Conservation (phyloP, 2,329 filamentous ascomycete genomes). For the Arthrobotrys conoides region DNA sequence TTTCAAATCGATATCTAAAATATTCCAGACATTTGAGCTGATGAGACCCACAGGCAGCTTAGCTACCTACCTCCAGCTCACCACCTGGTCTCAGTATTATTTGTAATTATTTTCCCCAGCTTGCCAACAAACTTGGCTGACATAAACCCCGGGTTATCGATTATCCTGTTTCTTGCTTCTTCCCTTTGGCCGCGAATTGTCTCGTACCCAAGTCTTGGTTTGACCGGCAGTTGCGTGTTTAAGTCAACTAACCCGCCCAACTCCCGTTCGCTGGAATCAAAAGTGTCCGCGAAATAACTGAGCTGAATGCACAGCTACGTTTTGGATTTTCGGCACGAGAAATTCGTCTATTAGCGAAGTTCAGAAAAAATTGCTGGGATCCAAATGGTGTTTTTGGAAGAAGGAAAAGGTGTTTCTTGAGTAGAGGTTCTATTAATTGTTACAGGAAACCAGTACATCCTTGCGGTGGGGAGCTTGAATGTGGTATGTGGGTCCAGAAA, state of each 20-base stretch:
- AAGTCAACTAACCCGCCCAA: background rate
- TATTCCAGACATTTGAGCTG: background rate
- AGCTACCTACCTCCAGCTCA: background rate
- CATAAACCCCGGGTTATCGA: slow-evolving; percentile 19
- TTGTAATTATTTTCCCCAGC: background rate
- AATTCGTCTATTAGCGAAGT: slow-evolving; percentile 28
- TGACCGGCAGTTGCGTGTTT: background rate
- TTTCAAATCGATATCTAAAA: slow-evolving; percentile 20
- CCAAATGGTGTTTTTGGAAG: background rate
- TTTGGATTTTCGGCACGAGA: slow-evolving; percentile 11
- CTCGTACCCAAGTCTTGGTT: background rate
- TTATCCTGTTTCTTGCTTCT: background rate
- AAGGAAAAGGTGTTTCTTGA: background rate
- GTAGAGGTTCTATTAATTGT: slow-evolving; percentile 10
- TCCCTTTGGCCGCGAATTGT: no score
- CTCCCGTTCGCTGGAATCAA: background rate
- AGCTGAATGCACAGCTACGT: background rate
- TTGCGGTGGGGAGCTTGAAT: background rate
- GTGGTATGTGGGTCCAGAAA: slow-evolving; percentile 15
- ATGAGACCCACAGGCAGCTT: background rate
- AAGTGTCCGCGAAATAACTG: background rate
- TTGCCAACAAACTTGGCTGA: background rate
- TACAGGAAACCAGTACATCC: background rate
- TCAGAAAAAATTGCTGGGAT: background rate
- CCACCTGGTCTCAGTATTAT: slow-evolving; percentile 10